These are phyloP conservation scores for Biscogniauxia sp. DNA, from an alignment of 2,329 filamentous ascomycete species.

Conservation along the genomic window DNA sequence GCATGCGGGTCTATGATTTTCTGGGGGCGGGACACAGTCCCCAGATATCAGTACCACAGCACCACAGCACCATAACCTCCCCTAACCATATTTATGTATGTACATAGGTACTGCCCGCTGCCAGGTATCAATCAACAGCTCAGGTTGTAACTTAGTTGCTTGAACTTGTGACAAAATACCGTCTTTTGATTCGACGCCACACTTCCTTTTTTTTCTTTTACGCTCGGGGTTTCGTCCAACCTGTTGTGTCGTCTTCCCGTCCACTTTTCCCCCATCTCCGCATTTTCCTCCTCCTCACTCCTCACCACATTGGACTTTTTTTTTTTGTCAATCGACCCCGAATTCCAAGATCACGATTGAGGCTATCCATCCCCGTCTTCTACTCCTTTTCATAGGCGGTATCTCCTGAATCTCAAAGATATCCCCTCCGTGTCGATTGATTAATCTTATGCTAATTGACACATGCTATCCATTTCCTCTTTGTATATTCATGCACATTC, in stretches of 20 bases:
- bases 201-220: conserved; percentile 20
- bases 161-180: not conserved
- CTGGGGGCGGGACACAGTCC: not conserved
- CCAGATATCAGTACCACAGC: too few species aligned
- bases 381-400: not conserved
- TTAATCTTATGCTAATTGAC: not conserved
- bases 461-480: too few species aligned
- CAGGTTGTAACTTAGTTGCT: not conserved
- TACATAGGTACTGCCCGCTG: too few species aligned
- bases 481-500: not conserved
- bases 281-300: conserved; percentile 28
- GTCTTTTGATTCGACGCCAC: conserved; percentile 16
- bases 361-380: not conserved
- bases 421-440: not conserved
- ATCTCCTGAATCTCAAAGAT: not conserved
- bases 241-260: conserved; percentile 11
- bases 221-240: conserved; percentile 22
- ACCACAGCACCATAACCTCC: too few species aligned
- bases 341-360: conserved; percentile 13
- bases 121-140: not conserved
- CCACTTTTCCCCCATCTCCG: conserved; percentile 31
- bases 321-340: conserved; percentile 22
- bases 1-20: not conserved
- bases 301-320: conserved; percentile 16
- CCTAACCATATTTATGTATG: too few species aligned